Base-by-base conservation (phyloP, 2,329 filamentous ascomycete genomes). In the Pseudogymnoascus destructans region DNA sequence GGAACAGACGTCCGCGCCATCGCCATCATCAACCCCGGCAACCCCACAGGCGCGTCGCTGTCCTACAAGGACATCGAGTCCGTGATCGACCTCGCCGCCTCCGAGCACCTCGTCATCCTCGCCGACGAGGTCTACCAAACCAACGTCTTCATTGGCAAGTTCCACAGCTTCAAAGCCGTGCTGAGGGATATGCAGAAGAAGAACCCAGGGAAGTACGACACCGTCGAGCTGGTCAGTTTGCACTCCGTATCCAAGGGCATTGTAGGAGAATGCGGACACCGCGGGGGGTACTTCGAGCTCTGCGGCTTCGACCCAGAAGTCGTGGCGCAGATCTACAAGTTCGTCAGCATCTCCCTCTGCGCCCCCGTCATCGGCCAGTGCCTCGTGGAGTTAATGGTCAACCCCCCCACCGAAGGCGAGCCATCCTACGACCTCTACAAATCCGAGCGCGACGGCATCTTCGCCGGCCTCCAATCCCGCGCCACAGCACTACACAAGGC, bases 101-200 rank as follows among this genome's bases (percentile, higher is more conserved):
- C 91, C 71, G 83, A 96, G 77, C 82, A 85, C 66, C 79, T 98
- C 23, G 90, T 97, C 59, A 78, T 97, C 64, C 81, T 98, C 67
- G 93, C 93, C 57, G 93, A 98, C 69, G 93, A 98, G 73, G 93
- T 98, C 35, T 98, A 98, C 81, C 93, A 98, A 75, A 97, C 93
- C 69, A 98, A 98, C 73, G 87, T 98, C 66, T 98, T 98, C 74
- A 77, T 87, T 62, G 93, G 93, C 72, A 79, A 92, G 71, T 98
- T 98, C 77, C 83, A 88, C 74, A 95, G 88, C 68, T 97, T 98
- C 85, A 97, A 97, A 77, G 84, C 87, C 66, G 84, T 86, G 38
- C 81, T 98, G 56, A 82, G 91, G 63, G 79, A 86, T 65, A 75
- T 97, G 67, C 92, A 97, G 72, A 77, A 85, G 71, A 80, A 85